A percentile compares a stretch with the other conserved stretches of the same genome.
These are phyloP conservation scores for Pouteria campechiana DNA, from an alignment of 179 eudicot genomes.

Conservation along the genomic window DNA sequence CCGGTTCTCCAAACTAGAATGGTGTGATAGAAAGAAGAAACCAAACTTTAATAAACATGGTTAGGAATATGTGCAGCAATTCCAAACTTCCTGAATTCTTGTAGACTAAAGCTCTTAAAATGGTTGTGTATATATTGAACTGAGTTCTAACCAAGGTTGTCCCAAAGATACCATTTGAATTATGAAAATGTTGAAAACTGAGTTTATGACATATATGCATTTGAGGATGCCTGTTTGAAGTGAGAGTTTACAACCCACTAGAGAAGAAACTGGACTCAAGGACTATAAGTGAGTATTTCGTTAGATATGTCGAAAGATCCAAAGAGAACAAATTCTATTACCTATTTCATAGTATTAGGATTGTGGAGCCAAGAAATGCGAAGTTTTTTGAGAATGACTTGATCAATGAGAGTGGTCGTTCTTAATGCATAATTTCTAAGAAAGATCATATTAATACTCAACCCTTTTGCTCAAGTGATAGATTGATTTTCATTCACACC, in stretches of 20 bases:
- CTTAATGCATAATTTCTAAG: background rate
- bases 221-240: too few relatives aligned
- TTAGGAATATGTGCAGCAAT: background rate
- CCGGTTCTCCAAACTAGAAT: background rate
- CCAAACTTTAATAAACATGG: background rate
- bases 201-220: too few relatives aligned
- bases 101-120: background rate
- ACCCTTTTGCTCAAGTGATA: too few relatives aligned
- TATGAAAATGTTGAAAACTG: too few relatives aligned
- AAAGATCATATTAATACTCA: background rate
- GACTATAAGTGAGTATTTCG: too few relatives aligned
- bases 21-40: background rate
- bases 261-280: too few relatives aligned
- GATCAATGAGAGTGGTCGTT: background rate
- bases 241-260: too few relatives aligned
- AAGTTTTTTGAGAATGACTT: conserved; percentile 1
- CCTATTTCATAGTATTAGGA: conserved; percentile 1
- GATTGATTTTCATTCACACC: too few relatives aligned
- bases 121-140: background rate
- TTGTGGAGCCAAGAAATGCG: background rate
- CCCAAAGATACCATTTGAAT: too few relatives aligned
- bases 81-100: background rate
- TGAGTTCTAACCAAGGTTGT: background rate
- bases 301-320: background rate
- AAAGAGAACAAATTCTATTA: conserved; percentile 4